These are phyloP conservation scores for Cladophialophora chaetospira DNA, from an alignment of 2,329 filamentous ascomycete species.

Conservation along the genomic window DNA sequence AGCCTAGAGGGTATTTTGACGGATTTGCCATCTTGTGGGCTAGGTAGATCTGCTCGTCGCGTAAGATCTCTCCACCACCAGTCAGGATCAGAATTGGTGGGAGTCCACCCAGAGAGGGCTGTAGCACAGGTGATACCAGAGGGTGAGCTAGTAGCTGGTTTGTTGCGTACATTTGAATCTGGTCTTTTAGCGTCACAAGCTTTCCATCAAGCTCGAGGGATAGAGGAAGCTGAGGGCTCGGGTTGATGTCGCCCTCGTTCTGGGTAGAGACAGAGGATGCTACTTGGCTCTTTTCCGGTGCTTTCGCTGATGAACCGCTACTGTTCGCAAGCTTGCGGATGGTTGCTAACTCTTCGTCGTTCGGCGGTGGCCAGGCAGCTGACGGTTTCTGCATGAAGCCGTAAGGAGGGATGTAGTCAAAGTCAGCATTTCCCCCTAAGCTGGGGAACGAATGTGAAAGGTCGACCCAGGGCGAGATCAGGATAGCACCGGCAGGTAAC, in stretches of 20 bases:
- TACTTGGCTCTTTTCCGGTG: slow-evolving; percentile 47
- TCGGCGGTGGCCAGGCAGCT: slow-evolving; percentile 87
- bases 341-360: slow-evolving; percentile 67
- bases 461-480: slow-evolving; percentile 96
- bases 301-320: slow-evolving; percentile 31
- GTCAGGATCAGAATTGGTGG: slow-evolving; percentile 84
- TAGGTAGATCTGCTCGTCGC: slow-evolving; percentile 92
- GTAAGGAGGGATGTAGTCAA: slow-evolving; percentile 85
- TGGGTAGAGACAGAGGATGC: slow-evolving; percentile 28
- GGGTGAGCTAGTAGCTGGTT: slow-evolving; percentile 86
- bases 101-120: slow-evolving; percentile 84
- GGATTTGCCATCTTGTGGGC: slow-evolving; percentile 94
- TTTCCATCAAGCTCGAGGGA: slow-evolving; percentile 72
- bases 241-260: slow-evolving; percentile 21
- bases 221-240: slow-evolving; percentile 45
- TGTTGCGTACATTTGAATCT: slow-evolving; percentile 85
- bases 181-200: slow-evolving; percentile 75
- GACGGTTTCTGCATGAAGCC: slow-evolving; percentile 93
- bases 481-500: slow-evolving; percentile 81
- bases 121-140: slow-evolving; percentile 83
- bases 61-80: slow-evolving; percentile 83
- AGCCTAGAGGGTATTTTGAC: slow-evolving; percentile 69
- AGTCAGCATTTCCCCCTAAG: slow-evolving; percentile 67
- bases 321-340: slow-evolving; percentile 49
- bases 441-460: slow-evolving; percentile 95